Base-by-base conservation (phyloP, 1,284 basidiomycete species). In the Ceratobasidium sp. region DNA sequence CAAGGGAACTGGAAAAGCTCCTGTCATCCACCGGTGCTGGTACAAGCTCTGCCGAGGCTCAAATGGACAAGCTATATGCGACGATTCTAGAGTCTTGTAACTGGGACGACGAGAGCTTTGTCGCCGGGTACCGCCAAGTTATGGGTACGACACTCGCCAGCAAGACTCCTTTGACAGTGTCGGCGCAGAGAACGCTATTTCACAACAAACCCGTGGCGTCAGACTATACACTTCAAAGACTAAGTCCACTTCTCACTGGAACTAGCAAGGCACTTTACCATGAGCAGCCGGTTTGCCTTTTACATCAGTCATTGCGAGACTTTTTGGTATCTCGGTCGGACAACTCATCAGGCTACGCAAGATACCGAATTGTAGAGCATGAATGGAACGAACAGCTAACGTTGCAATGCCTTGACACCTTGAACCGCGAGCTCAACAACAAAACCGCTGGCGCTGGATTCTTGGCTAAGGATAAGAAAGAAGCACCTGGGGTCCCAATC, bases 81-180 rank as follows among this genome's bases (percentile, higher is more conserved):
- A 78, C 71, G 1, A 83, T 83, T 23, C 82, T 83, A 15, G 49
- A 79, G 28, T 49, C 61, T 12, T 83, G 79, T 64, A 68, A 81
- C 40, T 83, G 83, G 83, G 61, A 77, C 6, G 82, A 83, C 69
- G 39, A 68, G 2, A 77, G 79, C 55, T 82, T 83, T 61, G 81
- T 80, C 4, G 77, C 80, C 18, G 79, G 79, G n/a, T 83, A 82
- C 64, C 70, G 79, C 6, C 20, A 76, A 5, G 61, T 82, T n/a
- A 79, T 83, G 75, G 82, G 82, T 15, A 72, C 81, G 13, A 81
- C 82, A 39, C 67, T 83, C 28, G 81, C 81, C 4, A 46, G 15
- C 20, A 60, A 72, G n/a, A 46, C 40, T 13, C 70, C 70, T 7
- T 42, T 61, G 5, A 71, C 55, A 1, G n/a, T 72, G 7, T 28